Percentiles rank a stretch among this genome's conserved stretches.
Evolutionary conservation across 257 asterid species (phyloP).

Genomic region (Capsicum rhomboideum): DNA sequence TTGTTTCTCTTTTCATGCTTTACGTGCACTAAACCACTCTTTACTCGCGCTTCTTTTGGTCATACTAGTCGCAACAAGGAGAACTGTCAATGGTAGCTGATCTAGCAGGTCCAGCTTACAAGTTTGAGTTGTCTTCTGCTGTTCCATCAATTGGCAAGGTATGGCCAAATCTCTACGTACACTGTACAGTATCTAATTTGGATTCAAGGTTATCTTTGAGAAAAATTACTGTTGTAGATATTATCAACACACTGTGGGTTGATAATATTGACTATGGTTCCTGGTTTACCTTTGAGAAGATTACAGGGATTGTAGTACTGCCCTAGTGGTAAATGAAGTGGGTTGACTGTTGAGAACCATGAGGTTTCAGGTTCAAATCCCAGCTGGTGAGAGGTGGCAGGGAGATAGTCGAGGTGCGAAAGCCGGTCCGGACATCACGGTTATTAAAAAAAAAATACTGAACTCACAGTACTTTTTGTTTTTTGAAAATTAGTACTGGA

Average conservation of each 20-base stretch:
- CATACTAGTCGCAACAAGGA: conserved; percentile 64
- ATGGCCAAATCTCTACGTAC: conserved; percentile 6
- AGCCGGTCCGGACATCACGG: too few relatives aligned
- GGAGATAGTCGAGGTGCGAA: too few relatives aligned
- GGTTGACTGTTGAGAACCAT: too few relatives aligned
- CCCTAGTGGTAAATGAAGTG: too few relatives aligned
- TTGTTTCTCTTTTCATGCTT: not conserved
- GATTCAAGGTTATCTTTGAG: not conserved
- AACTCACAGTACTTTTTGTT: not conserved
- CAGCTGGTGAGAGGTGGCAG: too few relatives aligned
- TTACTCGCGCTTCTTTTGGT: conserved; percentile 12
- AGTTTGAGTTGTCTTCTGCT: conserved; percentile 56
- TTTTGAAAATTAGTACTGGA: not conserved
- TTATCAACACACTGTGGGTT: not conserved
- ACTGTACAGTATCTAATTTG: not conserved
- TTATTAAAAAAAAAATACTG: too few relatives aligned
- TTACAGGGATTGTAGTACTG: not conserved
- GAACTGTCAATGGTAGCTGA: conserved; percentile 77
- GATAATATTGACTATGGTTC: not conserved
- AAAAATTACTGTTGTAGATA: not conserved
- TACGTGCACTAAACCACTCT: not conserved
- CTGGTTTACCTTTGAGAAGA: not conserved
- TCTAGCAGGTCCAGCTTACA: conserved; percentile 66
- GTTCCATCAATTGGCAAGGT: conserved; percentile 78
- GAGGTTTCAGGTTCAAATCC: too few relatives aligned